A percentile compares a stretch with the other conserved stretches of the same genome.
Evolutionary conservation across 2,329 filamentous ascomycete genomes (phyloP).

Genomic region (Lomentospora prolificans): DNA sequence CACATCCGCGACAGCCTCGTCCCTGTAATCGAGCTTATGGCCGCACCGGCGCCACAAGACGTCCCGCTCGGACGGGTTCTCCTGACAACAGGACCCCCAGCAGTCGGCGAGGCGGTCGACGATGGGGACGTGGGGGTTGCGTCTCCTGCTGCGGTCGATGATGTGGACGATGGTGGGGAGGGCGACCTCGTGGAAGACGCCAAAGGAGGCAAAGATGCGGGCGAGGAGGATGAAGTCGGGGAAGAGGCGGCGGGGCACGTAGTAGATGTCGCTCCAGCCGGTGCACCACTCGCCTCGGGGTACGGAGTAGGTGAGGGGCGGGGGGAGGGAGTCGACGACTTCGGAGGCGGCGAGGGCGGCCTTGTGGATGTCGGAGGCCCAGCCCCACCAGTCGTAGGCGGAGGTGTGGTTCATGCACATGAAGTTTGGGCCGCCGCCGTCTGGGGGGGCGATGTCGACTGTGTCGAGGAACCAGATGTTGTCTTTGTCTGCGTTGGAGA

Average conservation of each 20-base stretch:
- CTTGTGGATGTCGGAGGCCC: neutral
- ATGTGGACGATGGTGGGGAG: slow-evolving; percentile 22
- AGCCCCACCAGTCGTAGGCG: neutral
- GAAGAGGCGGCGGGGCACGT: slow-evolving; percentile 22
- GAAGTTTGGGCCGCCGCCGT: neutral
- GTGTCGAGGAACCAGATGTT: slow-evolving; percentile 18
- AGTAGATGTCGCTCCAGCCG: slow-evolving; percentile 24
- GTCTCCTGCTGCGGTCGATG: slow-evolving; percentile 15
- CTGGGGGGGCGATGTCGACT: neutral
- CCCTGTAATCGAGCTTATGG: neutral
- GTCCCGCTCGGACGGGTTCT: neutral
- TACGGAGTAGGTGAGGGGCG: neutral
- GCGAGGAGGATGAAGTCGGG: slow-evolving; percentile 20
- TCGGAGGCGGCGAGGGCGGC: neutral
- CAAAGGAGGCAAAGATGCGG: slow-evolving; percentile 15
- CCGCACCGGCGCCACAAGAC: neutral
- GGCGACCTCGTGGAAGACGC: slow-evolving; percentile 21
- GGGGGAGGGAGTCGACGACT: neutral
- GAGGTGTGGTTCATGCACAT: neutral
- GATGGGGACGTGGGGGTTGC: neutral
- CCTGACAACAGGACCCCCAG: neutral
- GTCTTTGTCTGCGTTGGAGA: slow-evolving; percentile 16
- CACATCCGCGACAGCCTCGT: neutral
- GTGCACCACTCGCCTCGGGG: slow-evolving; percentile 17
- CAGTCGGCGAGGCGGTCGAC: neutral